Conservation (phyloP, 495 filamentous ascomycete genomes). For the Hypoxylon perforatum region DNA sequence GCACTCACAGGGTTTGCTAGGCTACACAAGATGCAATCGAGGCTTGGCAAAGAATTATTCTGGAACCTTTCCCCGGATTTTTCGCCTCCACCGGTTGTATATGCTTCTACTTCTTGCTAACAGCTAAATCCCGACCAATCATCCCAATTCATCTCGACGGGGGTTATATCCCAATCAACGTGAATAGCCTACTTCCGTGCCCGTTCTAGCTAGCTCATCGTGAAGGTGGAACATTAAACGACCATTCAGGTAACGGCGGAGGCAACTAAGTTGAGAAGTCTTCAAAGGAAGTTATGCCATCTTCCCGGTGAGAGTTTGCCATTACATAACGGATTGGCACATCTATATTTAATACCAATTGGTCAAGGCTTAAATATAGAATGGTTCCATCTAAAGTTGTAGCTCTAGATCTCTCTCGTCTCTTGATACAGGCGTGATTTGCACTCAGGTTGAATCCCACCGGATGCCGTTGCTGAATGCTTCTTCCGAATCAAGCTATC, state of each 20-base stretch:
- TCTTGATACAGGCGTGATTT: not conserved
- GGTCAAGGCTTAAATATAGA: conserved; percentile 7
- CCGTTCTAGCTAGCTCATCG: conserved; percentile 17
- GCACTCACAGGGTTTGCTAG: not conserved
- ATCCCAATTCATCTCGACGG: conserved; percentile 6
- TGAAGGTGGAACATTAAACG: conserved; percentile 12
- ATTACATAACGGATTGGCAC: conserved; percentile 1
- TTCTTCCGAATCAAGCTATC: not conserved
- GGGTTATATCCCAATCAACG: not conserved
- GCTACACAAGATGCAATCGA: conserved; percentile 1
- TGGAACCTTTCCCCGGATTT: conserved; percentile 34
- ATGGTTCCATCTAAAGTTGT: conserved; percentile 3
- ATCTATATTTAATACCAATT: conserved; percentile 2
- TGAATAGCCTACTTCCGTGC: conserved; percentile 22
- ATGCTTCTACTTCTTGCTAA: not conserved
- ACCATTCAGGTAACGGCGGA: conserved; percentile 15
- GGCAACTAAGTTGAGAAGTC: conserved; percentile 10
- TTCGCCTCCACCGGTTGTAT: conserved; percentile 6
- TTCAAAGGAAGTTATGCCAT: conserved; percentile 8
- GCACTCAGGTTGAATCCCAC: conserved; percentile 13
- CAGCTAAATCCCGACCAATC: conserved; percentile 5
- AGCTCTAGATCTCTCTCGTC: conserved; percentile 4
- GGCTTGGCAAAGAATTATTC: conserved; percentile 35
- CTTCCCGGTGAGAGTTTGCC: conserved; percentile 17
- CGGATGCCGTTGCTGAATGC: conserved; percentile 2